These are phyloP conservation scores for Tetrapisispora arboricola DNA, from an alignment of 805 yeast species.

Conservation along the genomic window DNA sequence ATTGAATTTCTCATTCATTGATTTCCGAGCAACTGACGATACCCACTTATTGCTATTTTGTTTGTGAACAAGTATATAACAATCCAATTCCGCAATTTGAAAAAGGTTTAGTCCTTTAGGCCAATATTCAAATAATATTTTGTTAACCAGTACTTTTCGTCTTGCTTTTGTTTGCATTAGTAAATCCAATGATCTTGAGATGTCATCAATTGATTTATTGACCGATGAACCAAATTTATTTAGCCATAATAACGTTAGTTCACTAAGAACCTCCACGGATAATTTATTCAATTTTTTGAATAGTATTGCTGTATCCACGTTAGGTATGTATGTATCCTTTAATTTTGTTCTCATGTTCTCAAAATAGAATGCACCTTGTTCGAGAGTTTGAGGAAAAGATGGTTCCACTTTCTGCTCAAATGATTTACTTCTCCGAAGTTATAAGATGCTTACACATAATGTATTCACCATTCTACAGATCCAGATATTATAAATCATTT, in stretches of 20 bases:
- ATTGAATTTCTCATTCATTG: slow-evolving; percentile 18
- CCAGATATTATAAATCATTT: too few relatives aligned
- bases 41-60: slow-evolving; percentile 36
- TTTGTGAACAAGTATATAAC: slow-evolving; percentile 51
- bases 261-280: slow-evolving; percentile 13
- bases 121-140: slow-evolving; percentile 16
- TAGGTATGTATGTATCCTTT: slow-evolving; percentile 13
- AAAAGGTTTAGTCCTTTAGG: slow-evolving; percentile 25
- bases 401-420: too few relatives aligned
- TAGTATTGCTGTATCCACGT: slow-evolving; percentile 8
- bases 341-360: slow-evolving; percentile 2
- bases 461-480: too few relatives aligned
- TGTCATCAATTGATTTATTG: background rate
- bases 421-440: too few relatives aligned
- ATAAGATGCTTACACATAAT: too few relatives aligned
- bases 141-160: slow-evolving; percentile 9
- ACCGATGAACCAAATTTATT: slow-evolving; percentile 9
- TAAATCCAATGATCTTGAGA: slow-evolving; percentile 6
- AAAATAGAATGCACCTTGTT: too few relatives aligned
- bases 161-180: slow-evolving; percentile 8
- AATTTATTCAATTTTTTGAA: slow-evolving; percentile 13
- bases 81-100: slow-evolving; percentile 64
- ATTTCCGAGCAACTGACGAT: slow-evolving; percentile 21
- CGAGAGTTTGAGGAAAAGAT: too few relatives aligned
- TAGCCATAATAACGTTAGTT: slow-evolving; percentile 18